Conservation (phyloP, 768 basidiomycete genomes). For the Boletus pseudo-olivaceus region DNA sequence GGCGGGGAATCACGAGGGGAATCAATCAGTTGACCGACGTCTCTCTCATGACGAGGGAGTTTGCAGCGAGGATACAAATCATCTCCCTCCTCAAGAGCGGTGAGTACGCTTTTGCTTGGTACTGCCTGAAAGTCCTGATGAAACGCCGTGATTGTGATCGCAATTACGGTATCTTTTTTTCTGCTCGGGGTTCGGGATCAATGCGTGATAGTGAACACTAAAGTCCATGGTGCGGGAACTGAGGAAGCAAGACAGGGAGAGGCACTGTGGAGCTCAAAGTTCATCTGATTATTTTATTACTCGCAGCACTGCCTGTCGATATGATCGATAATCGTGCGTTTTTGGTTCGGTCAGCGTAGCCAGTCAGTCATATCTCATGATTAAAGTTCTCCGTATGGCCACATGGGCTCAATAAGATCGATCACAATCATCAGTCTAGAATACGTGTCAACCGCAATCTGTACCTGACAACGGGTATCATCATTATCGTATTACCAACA, state of each 20-base stretch:
- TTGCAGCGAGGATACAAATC: conserved; percentile 52
- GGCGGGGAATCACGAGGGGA: conserved; percentile 48
- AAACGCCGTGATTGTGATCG: conserved; percentile 1
- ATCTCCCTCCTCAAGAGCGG: conserved; percentile 51
- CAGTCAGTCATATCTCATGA: not conserved
- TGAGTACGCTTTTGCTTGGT: conserved; percentile 25
- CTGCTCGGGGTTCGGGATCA: not conserved
- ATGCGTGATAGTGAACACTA: conserved; percentile 39
- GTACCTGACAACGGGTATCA: conserved; percentile 1
- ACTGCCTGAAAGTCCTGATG: not conserved
- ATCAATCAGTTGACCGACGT: conserved; percentile 49
- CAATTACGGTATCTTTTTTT: not conserved
- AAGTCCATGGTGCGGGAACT: conserved; percentile 45
- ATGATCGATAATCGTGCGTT: not conserved
- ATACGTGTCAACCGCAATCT: not conserved
- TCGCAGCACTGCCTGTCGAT: not conserved
- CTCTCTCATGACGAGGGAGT: conserved; percentile 50
- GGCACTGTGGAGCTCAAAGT: conserved; percentile 51
- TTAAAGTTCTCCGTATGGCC: conserved; percentile 2
- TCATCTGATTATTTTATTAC: conserved; percentile 34
- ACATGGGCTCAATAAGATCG: conserved; percentile 5
- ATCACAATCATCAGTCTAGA: conserved; percentile 1
- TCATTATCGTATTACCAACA: not conserved
- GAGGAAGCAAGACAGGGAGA: conserved; percentile 50
- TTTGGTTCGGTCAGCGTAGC: not conserved